These are phyloP conservation scores for Dioszegia crocea DNA, from an alignment of 768 basidiomycete genomes.

Conservation along the genomic window DNA sequence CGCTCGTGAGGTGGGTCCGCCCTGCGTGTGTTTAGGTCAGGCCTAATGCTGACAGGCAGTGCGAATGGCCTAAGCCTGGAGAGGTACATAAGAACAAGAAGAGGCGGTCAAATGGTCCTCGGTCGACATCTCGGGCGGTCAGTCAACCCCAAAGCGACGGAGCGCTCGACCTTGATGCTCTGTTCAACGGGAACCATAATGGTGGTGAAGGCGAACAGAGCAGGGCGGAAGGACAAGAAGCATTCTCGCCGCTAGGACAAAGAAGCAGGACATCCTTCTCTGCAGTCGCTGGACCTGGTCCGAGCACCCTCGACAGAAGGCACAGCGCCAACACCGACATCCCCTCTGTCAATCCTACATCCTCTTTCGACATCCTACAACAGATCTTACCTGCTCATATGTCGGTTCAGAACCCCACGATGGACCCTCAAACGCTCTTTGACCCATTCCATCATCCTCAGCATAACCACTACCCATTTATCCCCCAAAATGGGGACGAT, in stretches of 20 bases:
- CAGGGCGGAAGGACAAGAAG: no score
- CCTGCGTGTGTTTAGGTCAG: background rate
- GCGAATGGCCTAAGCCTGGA: slow-evolving; percentile 3
- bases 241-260: no score
- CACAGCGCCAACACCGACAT: no score
- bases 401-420: slow-evolving; percentile 5
- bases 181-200: background rate
- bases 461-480: background rate
- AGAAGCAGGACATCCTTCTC: no score
- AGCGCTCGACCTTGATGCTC: background rate
- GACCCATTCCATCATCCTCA: slow-evolving; percentile 22
- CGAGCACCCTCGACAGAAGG: no score
- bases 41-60: background rate
- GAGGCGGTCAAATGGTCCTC: background rate
- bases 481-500: background rate
- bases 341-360: background rate
- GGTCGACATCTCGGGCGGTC: background rate
- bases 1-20: slow-evolving; percentile 8
- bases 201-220: no score
- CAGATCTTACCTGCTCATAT: background rate
- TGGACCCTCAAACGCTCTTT: background rate
- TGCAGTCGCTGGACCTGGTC: no score
- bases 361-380: background rate
- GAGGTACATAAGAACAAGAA: background rate
- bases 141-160: background rate